phyloP scores from a whole-genome alignment of 83 land plant species.

The Picea abies region DNA sequence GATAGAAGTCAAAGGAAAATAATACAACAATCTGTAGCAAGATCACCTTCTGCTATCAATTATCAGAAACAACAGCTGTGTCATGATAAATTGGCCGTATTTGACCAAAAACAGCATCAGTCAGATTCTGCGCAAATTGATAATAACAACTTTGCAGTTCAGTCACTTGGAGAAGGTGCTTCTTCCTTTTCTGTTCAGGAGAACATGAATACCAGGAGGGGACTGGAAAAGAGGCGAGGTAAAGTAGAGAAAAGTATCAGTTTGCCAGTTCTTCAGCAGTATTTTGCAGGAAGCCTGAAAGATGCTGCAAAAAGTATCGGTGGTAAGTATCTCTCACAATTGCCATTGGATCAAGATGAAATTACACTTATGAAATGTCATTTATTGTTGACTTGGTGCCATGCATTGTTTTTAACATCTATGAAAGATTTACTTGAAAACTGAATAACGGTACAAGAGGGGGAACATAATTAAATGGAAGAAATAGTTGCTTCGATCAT shows the following conservation, averaged over 20 bases:
- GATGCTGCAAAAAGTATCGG: constrained; percentile 86
- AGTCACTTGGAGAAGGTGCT: constrained; percentile 25
- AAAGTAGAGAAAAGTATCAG: constrained; percentile 66
- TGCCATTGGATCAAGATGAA: background rate
- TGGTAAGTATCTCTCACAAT: constrained; percentile 37
- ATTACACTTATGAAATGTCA: background rate
- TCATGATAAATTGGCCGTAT: background rate
- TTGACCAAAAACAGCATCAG: background rate
- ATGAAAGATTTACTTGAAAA: constrained; percentile 6
- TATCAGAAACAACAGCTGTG: background rate
- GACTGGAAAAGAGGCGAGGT: constrained; percentile 40
- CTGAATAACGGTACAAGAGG: background rate
- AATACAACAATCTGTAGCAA: constrained; percentile 1
- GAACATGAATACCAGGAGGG: constrained; percentile 15
- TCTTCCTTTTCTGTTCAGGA: constrained; percentile 13
- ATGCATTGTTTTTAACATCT: background rate
- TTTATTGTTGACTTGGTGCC: background rate
- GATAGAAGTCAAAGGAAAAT: background rate
- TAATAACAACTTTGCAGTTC: background rate
- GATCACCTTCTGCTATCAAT: constrained; percentile 1
- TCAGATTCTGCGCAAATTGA: background rate
- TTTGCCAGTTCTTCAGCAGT: constrained; percentile 60
- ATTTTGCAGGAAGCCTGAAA: constrained; percentile 85
- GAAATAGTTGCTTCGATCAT: background rate
- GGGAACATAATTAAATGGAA: background rate